phyloP scores from a whole-genome alignment of 2,329 filamentous ascomycete genomes.

The Aspergillus unguis region DNA sequence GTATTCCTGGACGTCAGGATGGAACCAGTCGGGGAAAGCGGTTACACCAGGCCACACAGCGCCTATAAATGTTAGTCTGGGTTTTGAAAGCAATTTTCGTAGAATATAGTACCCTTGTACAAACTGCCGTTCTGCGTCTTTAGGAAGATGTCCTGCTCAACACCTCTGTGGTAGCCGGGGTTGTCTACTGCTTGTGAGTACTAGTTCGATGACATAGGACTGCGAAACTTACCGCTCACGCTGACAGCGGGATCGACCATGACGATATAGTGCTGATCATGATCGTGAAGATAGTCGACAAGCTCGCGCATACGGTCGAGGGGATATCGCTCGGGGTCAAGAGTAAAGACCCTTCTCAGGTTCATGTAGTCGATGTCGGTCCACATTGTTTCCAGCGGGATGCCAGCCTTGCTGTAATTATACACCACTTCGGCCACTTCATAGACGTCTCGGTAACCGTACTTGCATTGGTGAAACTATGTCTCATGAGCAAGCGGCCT shows the following conservation, averaged over 20 bases:
- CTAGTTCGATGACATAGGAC: not conserved
- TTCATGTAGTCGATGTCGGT: conserved; percentile 46
- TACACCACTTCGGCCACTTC: conserved; percentile 44
- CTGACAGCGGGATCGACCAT: conserved; percentile 66
- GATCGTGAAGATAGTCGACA: conserved; percentile 62
- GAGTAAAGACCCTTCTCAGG: conserved; percentile 37
- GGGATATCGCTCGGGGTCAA: conserved; percentile 39
- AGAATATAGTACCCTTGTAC: conserved; percentile 41
- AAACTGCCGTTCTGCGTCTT: conserved; percentile 53
- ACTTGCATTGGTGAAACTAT: conserved; percentile 59
- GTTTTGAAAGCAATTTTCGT: too few relatives aligned
- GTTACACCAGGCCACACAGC: conserved; percentile 76
- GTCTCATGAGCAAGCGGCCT: not conserved
- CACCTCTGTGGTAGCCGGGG: conserved; percentile 58
- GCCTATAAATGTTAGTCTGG: conserved; percentile 36
- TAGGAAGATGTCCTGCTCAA: conserved; percentile 55
- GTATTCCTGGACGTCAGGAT: conserved; percentile 60
- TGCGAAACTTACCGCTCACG: conserved; percentile 26
- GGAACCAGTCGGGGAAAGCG: conserved; percentile 75
- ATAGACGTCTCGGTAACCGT: conserved; percentile 56
- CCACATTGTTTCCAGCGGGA: conserved; percentile 47
- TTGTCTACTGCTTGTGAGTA: conserved; percentile 41
- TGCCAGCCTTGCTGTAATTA: conserved; percentile 42
- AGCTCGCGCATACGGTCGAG: conserved; percentile 58
- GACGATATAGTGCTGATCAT: conserved; percentile 67